Base-by-base conservation (phyloP, 306 rosid genomes). In the Sophora flavescens region DNA sequence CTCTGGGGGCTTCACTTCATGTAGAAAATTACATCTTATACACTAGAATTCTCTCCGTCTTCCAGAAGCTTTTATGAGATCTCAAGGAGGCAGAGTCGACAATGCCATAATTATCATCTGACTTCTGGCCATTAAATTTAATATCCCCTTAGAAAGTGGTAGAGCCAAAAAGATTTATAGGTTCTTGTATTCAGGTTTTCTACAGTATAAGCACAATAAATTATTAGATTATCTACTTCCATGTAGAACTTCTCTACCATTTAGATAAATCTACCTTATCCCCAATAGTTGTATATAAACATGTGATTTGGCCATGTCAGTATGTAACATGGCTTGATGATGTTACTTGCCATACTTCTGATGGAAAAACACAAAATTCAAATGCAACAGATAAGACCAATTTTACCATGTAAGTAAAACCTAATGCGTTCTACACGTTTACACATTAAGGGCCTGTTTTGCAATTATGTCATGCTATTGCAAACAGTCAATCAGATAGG, bases 161-260 rank as follows among this genome's bases (percentile, higher is more conserved):
- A 86, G 80, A 87, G 81, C 63, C 62, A 63, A 83, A 52, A 42
- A 79, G 79, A 75, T 62, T 48, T 67, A 63, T 85, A 89, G 93
- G 84, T 71, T 82, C 78, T 57, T 80, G 78, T 90, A 91, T 91
- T 84, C 86, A 87, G 87, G 64, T 72, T 76, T 79, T 80, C 70
- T 38, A 67, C 89, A 80, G 80, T 64, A 57, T 83, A 88, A 82
- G 59, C 50, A 44, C 26, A 81, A 90, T 94, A 87, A 87, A 82
- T 38, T 63, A 57, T 77, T 76, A 87, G 88, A 79, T 78, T 67
- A 64, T 71, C 68, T 74, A 81, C 77, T 81, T 79, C 63, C 67
- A 50, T 70, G 68, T 48, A 68, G 52, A 50, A 69, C 64, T 66
- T 51, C 38, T 83, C 71, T 45, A 68, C 50, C 66, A 22, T 32